Conservation (phyloP, 2,329 filamentous ascomycete genomes). For the Talaromyces piceae region DNA sequence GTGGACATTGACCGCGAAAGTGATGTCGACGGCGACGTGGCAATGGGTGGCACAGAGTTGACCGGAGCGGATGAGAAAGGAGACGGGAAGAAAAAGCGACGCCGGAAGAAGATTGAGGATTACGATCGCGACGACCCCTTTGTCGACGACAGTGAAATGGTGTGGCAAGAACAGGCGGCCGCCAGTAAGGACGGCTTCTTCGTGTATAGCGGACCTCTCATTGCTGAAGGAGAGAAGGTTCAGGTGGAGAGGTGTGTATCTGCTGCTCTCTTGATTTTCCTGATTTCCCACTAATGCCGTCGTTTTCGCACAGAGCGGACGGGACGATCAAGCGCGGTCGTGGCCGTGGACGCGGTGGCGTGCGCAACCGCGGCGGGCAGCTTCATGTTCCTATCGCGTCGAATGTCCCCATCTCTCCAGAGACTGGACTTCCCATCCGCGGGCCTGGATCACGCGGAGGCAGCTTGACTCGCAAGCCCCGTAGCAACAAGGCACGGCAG, state of each 20-base stretch:
- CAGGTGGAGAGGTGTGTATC: constrained; percentile 52
- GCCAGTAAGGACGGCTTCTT: constrained; percentile 96
- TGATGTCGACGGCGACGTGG: constrained; percentile 43
- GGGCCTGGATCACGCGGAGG: constrained; percentile 69
- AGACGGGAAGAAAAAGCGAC: constrained; percentile 63
- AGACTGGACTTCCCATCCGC: constrained; percentile 67
- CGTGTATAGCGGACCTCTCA: constrained; percentile 87
- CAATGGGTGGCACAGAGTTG: constrained; percentile 31
- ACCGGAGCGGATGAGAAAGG: constrained; percentile 53
- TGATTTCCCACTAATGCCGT: constrained; percentile 21
- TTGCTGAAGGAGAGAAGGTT: constrained; percentile 77
- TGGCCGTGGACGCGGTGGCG: constrained; percentile 44
- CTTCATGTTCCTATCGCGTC: constrained; percentile 65
- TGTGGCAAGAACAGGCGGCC: constrained; percentile 93
- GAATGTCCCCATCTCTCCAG: constrained; percentile 84
- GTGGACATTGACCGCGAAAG: constrained; percentile 74
- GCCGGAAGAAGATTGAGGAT: constrained; percentile 63
- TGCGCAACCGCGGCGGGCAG: constrained; percentile 50
- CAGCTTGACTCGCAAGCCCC: constrained; percentile 66
- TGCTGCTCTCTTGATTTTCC: constrained; percentile 8
- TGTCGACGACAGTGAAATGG: constrained; percentile 83
- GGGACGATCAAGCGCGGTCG: constrained; percentile 60
- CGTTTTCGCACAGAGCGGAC: constrained; percentile 54
- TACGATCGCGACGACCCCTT: constrained; percentile 63
- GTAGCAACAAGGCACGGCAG: constrained; percentile 79